Percentiles rank a stretch among this genome's conserved stretches.
phyloP scores from a whole-genome alignment of 345 rosid species.

The Murraya paniculata region DNA sequence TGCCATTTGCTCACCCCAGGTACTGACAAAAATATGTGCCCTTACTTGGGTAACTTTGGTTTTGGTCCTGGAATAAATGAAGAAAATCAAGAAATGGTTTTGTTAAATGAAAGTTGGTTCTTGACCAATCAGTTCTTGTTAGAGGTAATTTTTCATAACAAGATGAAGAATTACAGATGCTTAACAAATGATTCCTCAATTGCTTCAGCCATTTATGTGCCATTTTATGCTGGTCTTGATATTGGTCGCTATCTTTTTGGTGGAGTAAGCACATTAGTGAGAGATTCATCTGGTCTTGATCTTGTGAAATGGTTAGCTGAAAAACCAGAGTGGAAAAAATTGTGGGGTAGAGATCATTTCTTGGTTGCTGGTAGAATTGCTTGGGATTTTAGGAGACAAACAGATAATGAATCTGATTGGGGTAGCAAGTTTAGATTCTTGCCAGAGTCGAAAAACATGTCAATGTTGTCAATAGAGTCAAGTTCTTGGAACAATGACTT shows the following conservation, averaged over 20 bases:
- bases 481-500: constrained; percentile 67
- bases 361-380: constrained; percentile 64
- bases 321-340: constrained; percentile 48
- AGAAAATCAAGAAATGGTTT: constrained; percentile 32
- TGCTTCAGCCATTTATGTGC: constrained; percentile 61
- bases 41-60: constrained; percentile 49
- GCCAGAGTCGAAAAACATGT: constrained; percentile 56
- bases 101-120: constrained; percentile 49
- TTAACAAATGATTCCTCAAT: constrained; percentile 51
- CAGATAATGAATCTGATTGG: constrained; percentile 58
- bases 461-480: constrained; percentile 60
- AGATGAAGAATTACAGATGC: constrained; percentile 56
- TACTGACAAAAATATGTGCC: constrained; percentile 59
- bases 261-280: constrained; percentile 41
- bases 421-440: constrained; percentile 69
- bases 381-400: constrained; percentile 70
- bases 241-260: constrained; percentile 57
- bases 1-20: constrained; percentile 48
- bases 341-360: constrained; percentile 71
- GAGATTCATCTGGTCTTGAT: constrained; percentile 50
- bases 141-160: constrained; percentile 60
- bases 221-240: constrained; percentile 70
- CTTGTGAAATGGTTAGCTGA: constrained; percentile 44
- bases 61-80: constrained; percentile 41
- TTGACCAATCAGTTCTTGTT: constrained; percentile 63